Evolutionary conservation across 2,329 filamentous ascomycete genomes (phyloP).

Genomic region (Thelonectria rubi): DNA sequence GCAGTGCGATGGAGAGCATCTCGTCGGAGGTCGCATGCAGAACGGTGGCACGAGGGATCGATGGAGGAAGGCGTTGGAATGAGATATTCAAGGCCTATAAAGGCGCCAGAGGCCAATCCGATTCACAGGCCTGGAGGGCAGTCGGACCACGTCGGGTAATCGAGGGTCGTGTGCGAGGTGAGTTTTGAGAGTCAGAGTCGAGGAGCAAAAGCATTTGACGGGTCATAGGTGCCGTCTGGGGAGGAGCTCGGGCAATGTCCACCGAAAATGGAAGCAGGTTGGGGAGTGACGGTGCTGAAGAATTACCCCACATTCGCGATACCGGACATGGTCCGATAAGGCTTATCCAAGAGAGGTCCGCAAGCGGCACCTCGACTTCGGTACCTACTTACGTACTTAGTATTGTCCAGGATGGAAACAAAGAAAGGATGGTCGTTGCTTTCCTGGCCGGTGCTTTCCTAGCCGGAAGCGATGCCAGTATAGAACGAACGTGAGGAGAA

Average conservation of each 20-base stretch:
- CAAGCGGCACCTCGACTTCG: too few relatives aligned
- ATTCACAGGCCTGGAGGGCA: not conserved
- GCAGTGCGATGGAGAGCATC: conserved; percentile 59
- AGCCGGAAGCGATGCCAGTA: too few relatives aligned
- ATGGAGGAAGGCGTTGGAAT: conserved; percentile 1
- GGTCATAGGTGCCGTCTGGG: not conserved
- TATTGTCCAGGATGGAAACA: too few relatives aligned
- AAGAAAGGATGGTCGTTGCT: too few relatives aligned
- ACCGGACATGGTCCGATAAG: conserved; percentile 38
- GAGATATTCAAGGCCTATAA: not conserved
- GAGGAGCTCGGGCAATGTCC: conserved; percentile 26
- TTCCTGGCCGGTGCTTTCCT: too few relatives aligned
- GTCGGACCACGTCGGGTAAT: not conserved
- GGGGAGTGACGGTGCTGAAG: conserved; percentile 26
- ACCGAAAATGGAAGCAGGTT: conserved; percentile 30
- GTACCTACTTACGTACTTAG: too few relatives aligned
- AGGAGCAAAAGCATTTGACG: not conserved
- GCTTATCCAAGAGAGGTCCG: conserved; percentile 6
- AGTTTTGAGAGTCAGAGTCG: conserved; percentile 3
- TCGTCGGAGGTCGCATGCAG: conserved; percentile 51
- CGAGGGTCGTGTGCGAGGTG: not conserved
- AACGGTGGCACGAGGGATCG: conserved; percentile 9
- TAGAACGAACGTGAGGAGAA: too few relatives aligned
- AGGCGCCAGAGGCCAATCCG: not conserved
- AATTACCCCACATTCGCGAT: conserved; percentile 43